Base-by-base conservation (phyloP, 257 asterid genomes). In the Dorcoceras hygrometricum region DNA sequence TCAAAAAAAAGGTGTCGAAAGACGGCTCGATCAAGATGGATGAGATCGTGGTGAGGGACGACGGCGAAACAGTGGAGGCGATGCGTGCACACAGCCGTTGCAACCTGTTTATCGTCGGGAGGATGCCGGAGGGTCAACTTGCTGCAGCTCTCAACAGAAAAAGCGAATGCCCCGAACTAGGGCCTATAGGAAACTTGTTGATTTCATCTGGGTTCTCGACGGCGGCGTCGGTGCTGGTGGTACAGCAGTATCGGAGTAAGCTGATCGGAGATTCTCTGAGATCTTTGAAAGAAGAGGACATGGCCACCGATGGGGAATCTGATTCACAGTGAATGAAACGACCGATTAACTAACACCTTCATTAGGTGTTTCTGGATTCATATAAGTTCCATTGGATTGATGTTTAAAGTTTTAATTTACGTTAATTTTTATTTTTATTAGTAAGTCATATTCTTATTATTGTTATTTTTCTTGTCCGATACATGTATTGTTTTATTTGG, bases 111-210 rank as follows among this genome's bases (percentile, higher is more conserved):
- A 22, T 81, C 70, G 81, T 77, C 18, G 85, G 87, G 39, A 57
- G 84, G 55, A 74, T 76, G 71, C 81, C 84, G 0, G 84, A 76
- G 66, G 84, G 84, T 4, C 80, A 78, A 54, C 62, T 77, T 14
- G 79, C 50, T 32, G 56, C 75, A 20, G 69, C 69, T 16, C 39
- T 80, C 23, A 60, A 67, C 12, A 68, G 67, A 57, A 76, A 57
- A n/a, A 63, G 66, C 5, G 85, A 80, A 25, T 78, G 80, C 26
- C 78, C 83, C 4, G 83, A 81, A 43, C 59, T 81, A 10, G 86
- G 86, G 18, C 80, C 86, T 1, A 43, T 77, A 4, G 86, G 86
- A 8, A 77, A 67, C 23, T 36, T 77, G 46, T 22, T 81, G 69
- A 72, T 68, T 25, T 68, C 78, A 4, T 67, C 77, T 19, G 81